Evolutionary conservation across 139 green algal species (phyloP), one percentile per base, ranked within the genome.

Genomic region (Chloropicon primus): DNA sequence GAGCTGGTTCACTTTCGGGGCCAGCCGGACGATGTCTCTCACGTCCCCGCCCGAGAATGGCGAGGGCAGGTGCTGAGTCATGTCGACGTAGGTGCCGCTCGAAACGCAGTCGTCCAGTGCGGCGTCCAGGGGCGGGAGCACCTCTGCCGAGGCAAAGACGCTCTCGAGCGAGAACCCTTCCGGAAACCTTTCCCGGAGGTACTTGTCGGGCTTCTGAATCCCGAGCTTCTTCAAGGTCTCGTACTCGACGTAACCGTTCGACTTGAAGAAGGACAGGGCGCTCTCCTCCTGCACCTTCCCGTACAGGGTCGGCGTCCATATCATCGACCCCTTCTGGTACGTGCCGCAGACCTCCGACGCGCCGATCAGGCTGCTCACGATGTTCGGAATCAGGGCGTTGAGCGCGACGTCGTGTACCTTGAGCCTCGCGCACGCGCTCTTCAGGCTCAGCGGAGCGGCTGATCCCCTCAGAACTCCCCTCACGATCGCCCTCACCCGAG

Each of bases 381-480:
- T 5, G 41, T 5, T 62, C 10, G 41, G 41, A 5, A 62, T 17
- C 10, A 62, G 41, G 41, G 41, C 41, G 10, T 62, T 5, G 10
- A 62, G 41, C 41, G 41, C 41, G 41, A 62, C 41, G 10, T 62
- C 41, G 41, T 62, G 41, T 5, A 62, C 41, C 41, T 17, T 5
- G 41, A 62, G 41, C 41, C 41, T 62, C 41, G 41, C 5, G 41
- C 41, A 62, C 5, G 41, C 41, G 5, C 10, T 17, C 41, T 62
- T 62, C 41, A 62, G 41, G 41, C 41, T 62, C 5, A 27, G 74
- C 22, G 80, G 91, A 2, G 82, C 72, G 1, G 80, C 53, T 0
- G 86, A 73, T 17, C 82, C 93, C 0, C 92, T 78, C 62, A 97
- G 82, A 3, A 92, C 93, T 1, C 93, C 93, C 0, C 93, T 79